These are phyloP conservation scores for Blakeslea trispora DNA, from an alignment of 371 early-diverging fungal species.

Conservation along the genomic window DNA sequence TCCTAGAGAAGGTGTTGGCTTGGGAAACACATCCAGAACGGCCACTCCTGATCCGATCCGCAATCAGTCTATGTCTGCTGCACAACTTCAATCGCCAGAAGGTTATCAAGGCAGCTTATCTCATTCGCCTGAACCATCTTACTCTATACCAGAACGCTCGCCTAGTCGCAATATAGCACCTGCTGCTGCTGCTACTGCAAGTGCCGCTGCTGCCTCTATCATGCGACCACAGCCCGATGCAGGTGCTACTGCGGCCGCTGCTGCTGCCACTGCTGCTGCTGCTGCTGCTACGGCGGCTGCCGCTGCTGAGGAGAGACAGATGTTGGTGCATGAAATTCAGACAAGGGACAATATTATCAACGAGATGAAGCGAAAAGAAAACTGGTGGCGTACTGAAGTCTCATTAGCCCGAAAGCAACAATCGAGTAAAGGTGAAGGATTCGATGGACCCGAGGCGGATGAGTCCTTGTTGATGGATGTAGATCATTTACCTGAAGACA, in stretches of 20 bases:
- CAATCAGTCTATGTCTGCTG: slow-evolving; percentile 2
- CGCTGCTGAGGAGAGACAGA: slow-evolving; percentile 22
- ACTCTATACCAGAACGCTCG: slow-evolving; percentile 10
- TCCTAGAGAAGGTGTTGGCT: slow-evolving; percentile 53
- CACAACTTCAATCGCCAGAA: neutral
- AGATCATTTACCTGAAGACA: slow-evolving; percentile 35
- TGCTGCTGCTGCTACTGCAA: slow-evolving; percentile 5
- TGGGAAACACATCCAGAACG: slow-evolving; percentile 29
- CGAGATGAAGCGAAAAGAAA: slow-evolving; percentile 55
- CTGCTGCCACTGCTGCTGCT: slow-evolving; percentile 12
- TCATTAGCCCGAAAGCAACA: slow-evolving; percentile 44
- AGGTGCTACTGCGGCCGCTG: neutral
- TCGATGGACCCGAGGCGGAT: slow-evolving; percentile 36
- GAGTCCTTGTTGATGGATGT: slow-evolving; percentile 39
- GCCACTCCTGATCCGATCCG: slow-evolving; percentile 6
- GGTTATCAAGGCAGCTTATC: neutral
- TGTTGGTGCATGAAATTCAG: slow-evolving; percentile 41
- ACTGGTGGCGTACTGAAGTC: slow-evolving; percentile 59
- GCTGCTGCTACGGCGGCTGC: slow-evolving; percentile 1
- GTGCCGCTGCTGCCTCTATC: neutral
- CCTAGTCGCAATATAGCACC: slow-evolving; percentile 8
- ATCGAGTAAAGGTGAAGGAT: slow-evolving; percentile 25
- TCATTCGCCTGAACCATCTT: neutral
- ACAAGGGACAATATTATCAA: slow-evolving; percentile 40
- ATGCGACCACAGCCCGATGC: neutral